Evolutionary conservation across 148 eudicot species (phyloP).

Genomic region (Fagopyrum esculentum): DNA sequence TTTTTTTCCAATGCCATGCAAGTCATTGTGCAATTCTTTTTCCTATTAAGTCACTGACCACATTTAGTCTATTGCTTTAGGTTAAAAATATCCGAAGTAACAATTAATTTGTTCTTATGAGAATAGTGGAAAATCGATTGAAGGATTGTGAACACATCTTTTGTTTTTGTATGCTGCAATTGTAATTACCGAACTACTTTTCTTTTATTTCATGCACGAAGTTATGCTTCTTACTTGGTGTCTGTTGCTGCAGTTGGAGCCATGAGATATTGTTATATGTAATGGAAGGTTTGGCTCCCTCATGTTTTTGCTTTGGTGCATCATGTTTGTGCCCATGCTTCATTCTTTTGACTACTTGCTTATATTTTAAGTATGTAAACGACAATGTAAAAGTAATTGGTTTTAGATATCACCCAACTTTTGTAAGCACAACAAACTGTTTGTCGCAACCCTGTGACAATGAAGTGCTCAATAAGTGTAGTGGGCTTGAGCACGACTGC

Average conservation of each 20-base stretch:
- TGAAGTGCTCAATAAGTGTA: too few relatives aligned
- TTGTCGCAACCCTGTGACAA: too few relatives aligned
- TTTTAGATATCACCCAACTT: too few relatives aligned
- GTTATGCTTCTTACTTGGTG: constrained; percentile 64
- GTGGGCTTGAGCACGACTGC: too few relatives aligned
- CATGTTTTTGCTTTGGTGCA: constrained; percentile 6
- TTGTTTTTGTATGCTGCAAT: not conserved
- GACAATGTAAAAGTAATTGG: too few relatives aligned
- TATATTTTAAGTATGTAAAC: too few relatives aligned
- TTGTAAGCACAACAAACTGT: too few relatives aligned
- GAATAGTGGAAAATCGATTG: not conserved
- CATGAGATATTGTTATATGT: constrained; percentile 91
- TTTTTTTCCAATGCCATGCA: not conserved
- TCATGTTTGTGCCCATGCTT: not conserved
- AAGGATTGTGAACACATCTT: not conserved
- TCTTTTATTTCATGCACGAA: constrained; percentile 33
- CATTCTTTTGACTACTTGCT: not conserved
- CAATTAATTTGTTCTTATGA: not conserved
- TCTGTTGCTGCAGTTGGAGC: constrained; percentile 95
- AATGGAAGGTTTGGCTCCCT: constrained; percentile 77
- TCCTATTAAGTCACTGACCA: not conserved
- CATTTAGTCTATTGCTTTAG: not conserved
- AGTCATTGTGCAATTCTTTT: not conserved
- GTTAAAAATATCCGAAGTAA: not conserved
- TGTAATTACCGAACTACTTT: not conserved